Base-by-base conservation (phyloP, 2,329 filamentous ascomycete species). In the Hypoxylon sp. region DNA sequence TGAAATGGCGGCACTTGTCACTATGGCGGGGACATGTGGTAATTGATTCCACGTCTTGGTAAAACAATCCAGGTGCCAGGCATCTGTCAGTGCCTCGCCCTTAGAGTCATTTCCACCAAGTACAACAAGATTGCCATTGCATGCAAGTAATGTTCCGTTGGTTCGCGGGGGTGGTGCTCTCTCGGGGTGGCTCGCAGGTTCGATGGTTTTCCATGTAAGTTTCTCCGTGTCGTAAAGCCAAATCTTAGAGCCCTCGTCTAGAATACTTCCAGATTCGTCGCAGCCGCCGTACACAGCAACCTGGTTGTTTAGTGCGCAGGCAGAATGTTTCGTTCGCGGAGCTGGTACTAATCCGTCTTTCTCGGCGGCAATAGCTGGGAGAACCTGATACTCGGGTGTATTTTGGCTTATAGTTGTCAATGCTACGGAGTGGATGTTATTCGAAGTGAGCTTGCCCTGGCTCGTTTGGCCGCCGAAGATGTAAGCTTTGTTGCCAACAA, bases 401-500 rank as follows among this genome's bases (percentile, higher is more conserved):
- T 75, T 15, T 23, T 41, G 68, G n/a, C 71, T 71, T 7, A 71
- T 70, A 8, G 72, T 70, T 0, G 80, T 77, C 2, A 83, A 63
- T 8, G 80, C 76, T 41, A 83, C 65, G 15, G 78, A 73, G 58
- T 82, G 77, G 38, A 83, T 74, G 43, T 75, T 73, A 62, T 78
- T 78, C 45, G 74, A 71, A 21, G 77, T 78, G 17, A 81, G 68
- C 49, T 70, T 53, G 53, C 71, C 61, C 29, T 60, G 62, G 31
- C 66, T 62, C 1, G 59, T 67, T 60, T 75, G 71, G 42, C 80
- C 80, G 5, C 80, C 80, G 55, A 82, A 82, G 43, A 83, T 76
- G 62, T 82, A 82, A 20, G 79, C 79, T 55, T 78, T 76, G 42
- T 77, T 74, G 51, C 76, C 76, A 55, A 84, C 71, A 34, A 81